These are phyloP conservation scores for Artemisia tridentata DNA, from an alignment of 129 eudicot genomes.

Conservation along the genomic window DNA sequence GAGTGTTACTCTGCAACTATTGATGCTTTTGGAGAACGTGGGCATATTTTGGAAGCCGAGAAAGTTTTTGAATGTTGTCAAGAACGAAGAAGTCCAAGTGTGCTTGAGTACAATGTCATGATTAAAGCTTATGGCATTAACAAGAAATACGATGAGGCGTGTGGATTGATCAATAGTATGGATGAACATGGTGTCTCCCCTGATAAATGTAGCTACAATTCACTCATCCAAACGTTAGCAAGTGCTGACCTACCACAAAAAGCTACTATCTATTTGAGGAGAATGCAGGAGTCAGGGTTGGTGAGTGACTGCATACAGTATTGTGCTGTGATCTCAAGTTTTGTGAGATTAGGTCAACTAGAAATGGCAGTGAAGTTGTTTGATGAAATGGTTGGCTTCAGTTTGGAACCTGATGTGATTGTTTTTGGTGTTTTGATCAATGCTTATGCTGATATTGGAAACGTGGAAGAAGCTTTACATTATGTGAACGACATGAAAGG, in stretches of 20 bases:
- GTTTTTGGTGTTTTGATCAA: constrained; percentile 65
- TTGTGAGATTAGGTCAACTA: constrained; percentile 44
- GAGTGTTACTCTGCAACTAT: constrained; percentile 89
- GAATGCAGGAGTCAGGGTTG: constrained; percentile 61
- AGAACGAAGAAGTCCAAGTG: constrained; percentile 48
- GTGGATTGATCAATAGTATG: constrained; percentile 62
- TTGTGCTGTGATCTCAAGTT: constrained; percentile 81
- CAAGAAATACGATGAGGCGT: constrained; percentile 66
- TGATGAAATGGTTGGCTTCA: constrained; percentile 55
- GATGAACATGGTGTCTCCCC: constrained; percentile 55
- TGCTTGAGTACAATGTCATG: constrained; percentile 86
- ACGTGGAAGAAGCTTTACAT: constrained; percentile 53
- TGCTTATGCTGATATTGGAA: constrained; percentile 78
- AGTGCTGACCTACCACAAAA: constrained; percentile 53
- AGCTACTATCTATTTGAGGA: constrained; percentile 54
- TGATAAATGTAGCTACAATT: constrained; percentile 72
- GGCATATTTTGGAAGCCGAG: constrained; percentile 64
- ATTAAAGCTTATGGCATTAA: constrained; percentile 80
- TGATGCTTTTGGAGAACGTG: constrained; percentile 87
- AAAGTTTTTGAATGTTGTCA: constrained; percentile 47
- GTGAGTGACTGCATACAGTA: constrained; percentile 59
- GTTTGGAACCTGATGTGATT: constrained; percentile 60
- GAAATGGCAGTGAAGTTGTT: constrained; percentile 58
- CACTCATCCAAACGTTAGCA: constrained; percentile 59
- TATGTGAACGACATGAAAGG: constrained; percentile 53